phyloP scores from a whole-genome alignment of 768 basidiomycete genomes.

The Mycena belliarum region DNA sequence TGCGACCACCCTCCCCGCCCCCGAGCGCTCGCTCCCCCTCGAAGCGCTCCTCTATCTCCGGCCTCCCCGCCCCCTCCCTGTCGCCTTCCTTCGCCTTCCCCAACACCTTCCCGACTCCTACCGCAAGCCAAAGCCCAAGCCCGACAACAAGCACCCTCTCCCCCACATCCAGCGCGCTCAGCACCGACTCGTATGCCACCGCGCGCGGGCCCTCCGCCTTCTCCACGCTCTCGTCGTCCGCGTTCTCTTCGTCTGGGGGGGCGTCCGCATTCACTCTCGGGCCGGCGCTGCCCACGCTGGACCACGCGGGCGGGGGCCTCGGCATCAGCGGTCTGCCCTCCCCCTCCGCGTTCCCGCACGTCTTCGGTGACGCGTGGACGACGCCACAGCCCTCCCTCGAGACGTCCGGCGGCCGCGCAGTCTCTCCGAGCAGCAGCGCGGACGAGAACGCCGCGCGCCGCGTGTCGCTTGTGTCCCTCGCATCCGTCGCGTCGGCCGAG shows the following conservation, averaged over 20 bases:
- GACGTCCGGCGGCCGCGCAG: no score
- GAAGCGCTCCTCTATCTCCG: background rate
- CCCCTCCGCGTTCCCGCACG: background rate
- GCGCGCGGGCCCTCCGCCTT: background rate
- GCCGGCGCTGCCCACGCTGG: no score
- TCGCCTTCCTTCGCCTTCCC: no score
- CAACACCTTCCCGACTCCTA: no score
- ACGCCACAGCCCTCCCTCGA: no score
- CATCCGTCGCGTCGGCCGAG: constrained; percentile 15
- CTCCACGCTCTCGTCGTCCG: background rate
- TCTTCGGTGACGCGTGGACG: no score
- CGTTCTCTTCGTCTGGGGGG: background rate
- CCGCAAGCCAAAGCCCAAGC: no score
- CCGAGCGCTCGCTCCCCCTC: no score
- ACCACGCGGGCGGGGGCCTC: background rate
- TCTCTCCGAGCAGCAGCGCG: background rate
- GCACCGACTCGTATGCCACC: constrained; percentile 5
- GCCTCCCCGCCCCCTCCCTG: no score
- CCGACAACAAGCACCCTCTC: no score
- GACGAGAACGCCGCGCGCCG: background rate
- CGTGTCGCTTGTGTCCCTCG: constrained; percentile 1
- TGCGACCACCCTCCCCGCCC: no score
- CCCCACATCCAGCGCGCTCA: background rate
- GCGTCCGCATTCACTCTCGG: background rate
- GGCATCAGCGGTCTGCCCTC: background rate